Evolutionary conservation across 176 grass and related monocot species (phyloP), one percentile per base, ranked within the genome.

Genomic region (Cenchrus americanus): DNA sequence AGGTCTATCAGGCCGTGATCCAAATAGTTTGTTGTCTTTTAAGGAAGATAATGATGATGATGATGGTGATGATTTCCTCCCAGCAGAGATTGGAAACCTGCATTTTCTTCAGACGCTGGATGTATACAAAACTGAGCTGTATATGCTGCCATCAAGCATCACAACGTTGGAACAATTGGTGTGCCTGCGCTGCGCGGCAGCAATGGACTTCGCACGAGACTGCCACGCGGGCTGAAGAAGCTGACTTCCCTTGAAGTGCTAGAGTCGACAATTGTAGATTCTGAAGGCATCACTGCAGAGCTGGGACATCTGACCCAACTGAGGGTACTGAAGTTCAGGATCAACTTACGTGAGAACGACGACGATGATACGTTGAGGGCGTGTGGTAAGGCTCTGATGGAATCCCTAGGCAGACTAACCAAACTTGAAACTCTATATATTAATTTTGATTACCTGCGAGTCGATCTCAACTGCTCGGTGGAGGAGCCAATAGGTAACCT

Each of bases 211-310:
- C 32, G 32, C 32, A 34, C 32, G 3, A 34, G 32, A 34, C 32
- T 34, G 3, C 32, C 32, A 34, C 32, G 32, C 3, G 32, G 40
- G 13, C 8, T 77, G n/a, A 22, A 40, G 26, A 59, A 55, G 0
- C 32, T 76, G 5, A 76, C 52, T 12, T 77, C 30, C 34, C 74
- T 77, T 40, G 74, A 77, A 61, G 10, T 42, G 74, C 34, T 77
- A 48, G 46, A 48, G 10, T 2, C 2, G 46, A 1, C 12, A 48
- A 8, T 12, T 48, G 46, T 48, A 48, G 9, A 7, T 0, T 48
- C 46, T 11, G 46, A 11, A 48, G 2, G 46, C 46, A 48, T 48
- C 1, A 1, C 14, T 2, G 8, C 63, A 64, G 22, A 50, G 40
- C 23, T 78, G 8, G n/a, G 42, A 0, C 1, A 6, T 49, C 22